These are phyloP conservation scores for Pseudopediastrum boryanum DNA, from an alignment of 139 green algal species.

Conservation along the genomic window DNA sequence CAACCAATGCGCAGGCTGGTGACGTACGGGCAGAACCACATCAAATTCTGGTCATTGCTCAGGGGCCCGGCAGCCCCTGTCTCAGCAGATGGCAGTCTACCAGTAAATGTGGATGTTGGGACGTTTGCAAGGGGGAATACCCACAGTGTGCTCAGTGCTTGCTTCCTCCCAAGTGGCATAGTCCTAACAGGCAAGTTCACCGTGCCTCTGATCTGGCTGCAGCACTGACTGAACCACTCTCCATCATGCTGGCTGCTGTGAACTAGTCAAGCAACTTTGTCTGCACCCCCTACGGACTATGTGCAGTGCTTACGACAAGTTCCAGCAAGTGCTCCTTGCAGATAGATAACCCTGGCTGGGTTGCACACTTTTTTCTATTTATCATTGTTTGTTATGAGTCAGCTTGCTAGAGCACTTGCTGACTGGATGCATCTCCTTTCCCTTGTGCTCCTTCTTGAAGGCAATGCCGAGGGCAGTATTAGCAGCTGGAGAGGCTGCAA, in stretches of 20 bases:
- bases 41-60: slow-evolving; percentile 59
- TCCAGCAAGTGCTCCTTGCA: no score
- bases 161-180: slow-evolving; percentile 55
- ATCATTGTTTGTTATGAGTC: no score
- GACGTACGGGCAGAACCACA: slow-evolving; percentile 67
- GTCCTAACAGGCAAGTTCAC: slow-evolving; percentile 48
- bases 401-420: no score
- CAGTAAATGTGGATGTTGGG: slow-evolving; percentile 16
- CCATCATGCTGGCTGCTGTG: no score
- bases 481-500: slow-evolving; percentile 42
- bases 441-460: no score
- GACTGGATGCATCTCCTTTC: no score
- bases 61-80: background rate
- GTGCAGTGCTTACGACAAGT: no score
- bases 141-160: slow-evolving; percentile 52
- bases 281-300: no score
- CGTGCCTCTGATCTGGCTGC: background rate
- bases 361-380: no score
- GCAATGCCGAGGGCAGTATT: slow-evolving; percentile 51
- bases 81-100: background rate
- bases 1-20: slow-evolving; percentile 56
- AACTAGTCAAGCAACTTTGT: no score
- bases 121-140: slow-evolving; percentile 44
- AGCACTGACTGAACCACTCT: background rate
- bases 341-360: no score